Evolutionary conservation across 768 basidiomycete genomes (phyloP), one percentile per base, ranked within the genome.

Genomic region (Asterophora parasitica): DNA sequence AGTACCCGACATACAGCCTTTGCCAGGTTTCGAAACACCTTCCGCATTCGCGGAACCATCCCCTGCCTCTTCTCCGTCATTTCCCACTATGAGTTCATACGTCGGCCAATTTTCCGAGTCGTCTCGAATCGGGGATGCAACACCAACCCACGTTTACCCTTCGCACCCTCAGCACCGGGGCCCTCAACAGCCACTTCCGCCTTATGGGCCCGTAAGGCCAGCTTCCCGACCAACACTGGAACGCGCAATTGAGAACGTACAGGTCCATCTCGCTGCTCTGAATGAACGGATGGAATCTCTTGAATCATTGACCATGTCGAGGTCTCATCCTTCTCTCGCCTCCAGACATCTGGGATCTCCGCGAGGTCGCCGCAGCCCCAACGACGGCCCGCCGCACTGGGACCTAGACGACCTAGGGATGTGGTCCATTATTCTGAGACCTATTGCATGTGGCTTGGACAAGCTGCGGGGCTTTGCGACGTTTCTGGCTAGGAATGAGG

Each of bases 361-460:
- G 11, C 50, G 67, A 10, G 68, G 72, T 38, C 67, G 73, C n/a
- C 67, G 69, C 28, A 77, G 75, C 30, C 75, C 76, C 4, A 58
- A 69, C 28, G 61, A 64, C 33, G 58, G 66, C 3, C 61, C 60
- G 9, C 63, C 65, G 27, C 65, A 72, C 15, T 88, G 84, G 83
- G 84, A 89, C 60, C 59, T 87, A n/a, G 78, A 88, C 42, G 87
- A 91, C 60, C 71, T 91, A 61, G 90, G 90, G 39, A 76, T 91
- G 71, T 92, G 90, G 90, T 79, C 89, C 6, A 56, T 84, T 37
- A 69, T 90, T 12, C 67, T 88, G 5, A 79, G 77, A 50, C 88
- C 88, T 8, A 44, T 89, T 10, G 65, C 76, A n/a, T 72, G 73
- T 26, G 73, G 77, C 16, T 50, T 82, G 11, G 69, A 71, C 9